A percentile compares a stretch with the other conserved stretches of the same genome.
Conservation (phyloP, 2,329 filamentous ascomycete species). For the Fusarium graminum region DNA sequence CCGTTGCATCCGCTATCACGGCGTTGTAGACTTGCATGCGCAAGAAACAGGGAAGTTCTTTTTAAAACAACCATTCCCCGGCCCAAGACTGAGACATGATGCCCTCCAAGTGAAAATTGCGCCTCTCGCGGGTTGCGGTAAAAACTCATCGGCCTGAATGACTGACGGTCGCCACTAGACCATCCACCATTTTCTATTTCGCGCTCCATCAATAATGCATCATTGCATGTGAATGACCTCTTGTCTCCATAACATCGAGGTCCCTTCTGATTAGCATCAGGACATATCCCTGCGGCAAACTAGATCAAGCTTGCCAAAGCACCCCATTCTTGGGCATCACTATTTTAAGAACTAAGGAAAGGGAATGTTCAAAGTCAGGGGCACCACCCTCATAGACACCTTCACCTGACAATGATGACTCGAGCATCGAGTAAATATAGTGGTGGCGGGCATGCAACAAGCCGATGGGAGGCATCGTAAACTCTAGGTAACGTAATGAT, state of each 20-base stretch:
- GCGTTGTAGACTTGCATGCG: constrained; percentile 16
- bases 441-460: constrained; percentile 15
- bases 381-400: constrained; percentile 42
- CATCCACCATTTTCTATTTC: constrained; percentile 28
- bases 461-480: constrained; percentile 5
- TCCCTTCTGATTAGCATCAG: constrained; percentile 16
- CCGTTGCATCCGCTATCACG: constrained; percentile 35
- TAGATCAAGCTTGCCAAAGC: constrained; percentile 24
- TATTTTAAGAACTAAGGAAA: constrained; percentile 48
- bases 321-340: constrained; percentile 24
- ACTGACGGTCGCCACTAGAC: constrained; percentile 34
- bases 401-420: constrained; percentile 25
- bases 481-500: constrained; percentile 8
- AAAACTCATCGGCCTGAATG: constrained; percentile 20
- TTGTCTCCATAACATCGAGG: constrained; percentile 21
- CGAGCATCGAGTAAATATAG: constrained; percentile 3
- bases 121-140: constrained; percentile 31
- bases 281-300: constrained; percentile 33
- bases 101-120: constrained; percentile 45
- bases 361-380: constrained; percentile 52
- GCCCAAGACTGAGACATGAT: constrained; percentile 45
- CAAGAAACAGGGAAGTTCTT: constrained; percentile 35
- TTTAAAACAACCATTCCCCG: constrained; percentile 41
- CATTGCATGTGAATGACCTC: constrained; percentile 29
- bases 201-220: constrained; percentile 5